Evolutionary conservation across 2,329 filamentous ascomycete species (phyloP).

Genomic region (Rosellinia necatrix): DNA sequence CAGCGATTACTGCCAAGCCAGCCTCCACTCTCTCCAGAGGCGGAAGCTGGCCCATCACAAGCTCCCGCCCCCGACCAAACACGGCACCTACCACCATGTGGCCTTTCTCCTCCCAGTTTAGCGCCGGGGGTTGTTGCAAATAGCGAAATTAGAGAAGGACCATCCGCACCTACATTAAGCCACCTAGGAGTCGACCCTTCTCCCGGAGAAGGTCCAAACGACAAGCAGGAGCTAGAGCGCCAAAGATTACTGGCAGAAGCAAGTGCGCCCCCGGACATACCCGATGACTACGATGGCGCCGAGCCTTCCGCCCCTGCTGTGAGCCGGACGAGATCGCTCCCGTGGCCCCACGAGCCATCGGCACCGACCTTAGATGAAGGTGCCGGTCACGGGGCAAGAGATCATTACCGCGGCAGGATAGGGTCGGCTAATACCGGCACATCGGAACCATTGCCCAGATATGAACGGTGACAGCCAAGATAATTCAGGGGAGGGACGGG

Average conservation of each 20-base stretch:
- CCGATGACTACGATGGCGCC: conserved; percentile 29
- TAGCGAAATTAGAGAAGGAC: conserved; percentile 29
- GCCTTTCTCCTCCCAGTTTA: background rate
- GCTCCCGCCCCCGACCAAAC: conserved; percentile 28
- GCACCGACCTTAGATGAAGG: conserved; percentile 39
- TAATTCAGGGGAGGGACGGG: background rate
- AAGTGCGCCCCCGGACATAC: conserved; percentile 53
- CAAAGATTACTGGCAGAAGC: conserved; percentile 56
- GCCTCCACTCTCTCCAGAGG: conserved; percentile 59
- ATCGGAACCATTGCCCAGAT: conserved; percentile 42
- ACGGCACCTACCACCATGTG: background rate
- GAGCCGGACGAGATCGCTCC: conserved; percentile 31
- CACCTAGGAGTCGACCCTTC: conserved; percentile 44
- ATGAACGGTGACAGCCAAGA: conserved; percentile 39
- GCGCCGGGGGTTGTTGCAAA: background rate
- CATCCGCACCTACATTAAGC: conserved; percentile 53
- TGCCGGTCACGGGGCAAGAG: conserved; percentile 32
- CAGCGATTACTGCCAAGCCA: conserved; percentile 79
- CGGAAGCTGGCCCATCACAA: conserved; percentile 50
- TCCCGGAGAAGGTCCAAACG: conserved; percentile 56
- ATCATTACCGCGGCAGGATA: conserved; percentile 53
- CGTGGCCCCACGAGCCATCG: conserved; percentile 35
- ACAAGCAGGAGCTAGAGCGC: conserved; percentile 71
- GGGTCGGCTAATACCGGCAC: conserved; percentile 46
- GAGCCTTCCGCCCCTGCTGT: conserved; percentile 29